Evolutionary conservation across 129 eudicot genomes (phyloP), one percentile per base, ranked within the genome.

Genomic region (Tagetes erecta): DNA sequence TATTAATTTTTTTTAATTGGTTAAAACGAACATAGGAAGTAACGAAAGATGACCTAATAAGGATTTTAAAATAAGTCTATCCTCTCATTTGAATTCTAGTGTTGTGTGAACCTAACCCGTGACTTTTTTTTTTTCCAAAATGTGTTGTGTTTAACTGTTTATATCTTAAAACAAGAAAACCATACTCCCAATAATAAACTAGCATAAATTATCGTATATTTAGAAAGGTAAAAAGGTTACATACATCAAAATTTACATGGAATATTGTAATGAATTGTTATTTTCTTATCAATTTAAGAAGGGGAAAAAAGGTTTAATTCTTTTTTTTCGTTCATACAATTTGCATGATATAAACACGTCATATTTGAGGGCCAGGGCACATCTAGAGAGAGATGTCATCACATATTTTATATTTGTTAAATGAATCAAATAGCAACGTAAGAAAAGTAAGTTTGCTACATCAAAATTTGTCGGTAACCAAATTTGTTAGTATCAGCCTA

Each of bases 41-140:
- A 40, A 39, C 35, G 49, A 64, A 35, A 38, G 70, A 39, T 38
- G 13, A 50, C 40, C 70, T 20, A 64, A 40, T 36, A 47, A 1
- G 2, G 45, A 64, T 39, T 64, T 62, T 62, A 62, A 62, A 20
- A 11, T 36, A 2, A 12, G 42, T 60, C 66, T 62, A 62, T 62
- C 44, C 45, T 62, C 45, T 36, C 67, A 11, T 12, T 62, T 62
- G 67, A 37, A 44, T 62, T 62, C 45, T 62, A 62, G 45, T 62
- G 44, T 35, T 60, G 11, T 60, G 38, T 6, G 63, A 56, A 56
- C 63, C 35, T 7, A 11, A 56, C 63, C 34, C 63, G 20, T 56
- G 34, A 57, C 64, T 11, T 20, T 20, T 20, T 20, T 20, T 20
- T 20, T 20, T 20, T 20, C 0, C 27, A 20, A 20, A 20, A 20